These are phyloP conservation scores for Conidiobolus incongruus DNA, from an alignment of 371 early-diverging fungal species.

Conservation along the genomic window DNA sequence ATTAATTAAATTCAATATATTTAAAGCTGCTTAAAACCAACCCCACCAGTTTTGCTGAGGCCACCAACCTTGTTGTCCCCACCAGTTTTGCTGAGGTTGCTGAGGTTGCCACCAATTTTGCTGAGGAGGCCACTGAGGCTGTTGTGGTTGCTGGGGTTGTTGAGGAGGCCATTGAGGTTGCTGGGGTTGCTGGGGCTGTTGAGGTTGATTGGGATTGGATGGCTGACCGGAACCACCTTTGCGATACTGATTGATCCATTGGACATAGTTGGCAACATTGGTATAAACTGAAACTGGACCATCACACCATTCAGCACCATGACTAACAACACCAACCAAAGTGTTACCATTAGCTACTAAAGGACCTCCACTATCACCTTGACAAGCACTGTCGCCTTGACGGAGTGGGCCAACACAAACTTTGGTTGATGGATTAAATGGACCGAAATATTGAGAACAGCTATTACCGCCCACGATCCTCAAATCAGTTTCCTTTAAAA, in stretches of 20 bases:
- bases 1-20: neutral
- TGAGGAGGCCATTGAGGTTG: neutral
- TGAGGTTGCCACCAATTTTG: neutral
- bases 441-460: neutral
- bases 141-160: too few species aligned
- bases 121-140: neutral
- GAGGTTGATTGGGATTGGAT: neutral
- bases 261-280: neutral
- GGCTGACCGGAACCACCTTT: neutral
- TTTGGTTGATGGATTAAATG: neutral
- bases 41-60: too few species aligned
- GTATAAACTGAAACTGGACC: neutral
- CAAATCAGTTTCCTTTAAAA: neutral
- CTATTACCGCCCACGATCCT: neutral
- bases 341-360: neutral
- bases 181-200: neutral
- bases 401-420: neutral
- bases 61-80: too few species aligned
- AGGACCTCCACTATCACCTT: constrained; percentile 1
- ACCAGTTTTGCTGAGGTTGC: too few species aligned
- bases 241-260: neutral
- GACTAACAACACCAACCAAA: neutral
- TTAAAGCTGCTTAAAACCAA: neutral
- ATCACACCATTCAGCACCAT: neutral
- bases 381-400: too few species aligned